Evolutionary conservation across 176 grass and related monocot species (phyloP), one percentile per base, ranked within the genome.

Genomic region (Metroxylon sagu): DNA sequence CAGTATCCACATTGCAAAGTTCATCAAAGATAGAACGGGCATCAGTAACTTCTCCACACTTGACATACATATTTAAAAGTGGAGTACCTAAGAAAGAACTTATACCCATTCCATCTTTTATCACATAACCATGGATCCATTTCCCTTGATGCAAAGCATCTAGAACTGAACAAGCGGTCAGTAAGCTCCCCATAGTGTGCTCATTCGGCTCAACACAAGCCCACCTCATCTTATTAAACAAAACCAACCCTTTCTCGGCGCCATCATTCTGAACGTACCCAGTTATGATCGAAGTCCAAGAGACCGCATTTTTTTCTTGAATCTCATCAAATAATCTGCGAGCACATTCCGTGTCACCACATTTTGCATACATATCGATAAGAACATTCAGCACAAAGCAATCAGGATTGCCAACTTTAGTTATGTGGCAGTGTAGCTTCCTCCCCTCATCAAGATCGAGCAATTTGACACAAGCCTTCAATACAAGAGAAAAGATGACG

Each of bases 31-130:
- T 5, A 3, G 0, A 14, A 12, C 63, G 77, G 29, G 74, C 86
- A 79, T 82, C 74, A 29, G 70, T 16, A 19, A 76, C 1, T 43
- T 82, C 50, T 29, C 81, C 78, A 3, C 86, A 82, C 59, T 89
- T 89, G 29, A 65, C 77, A 69, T 82, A 89, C 81, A 85, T 89
- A 69, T 89, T 82, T 54, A 89, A 28, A 31, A 82, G 57, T 4
- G 74, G 62, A 5, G 74, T 82, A 19, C 63, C 51, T 29, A 85
- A 3, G 52, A 82, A 89, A 57, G 74, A 74, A 49, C 82, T 75
- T 7, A 5, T 23, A 5, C 21, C 49, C 29, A 85, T 25, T 8
- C 86, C 78, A 17, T 18, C 25, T 49, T 89, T 85, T 43, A 85
- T 49, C 16, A 61, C 51, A 5, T 65, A 69, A 4, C 81, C 86